A percentile compares a stretch with the other conserved stretches of the same genome.
Evolutionary conservation across 768 basidiomycete species (phyloP).

Genomic region (Agaricus sinodeliciosus): DNA sequence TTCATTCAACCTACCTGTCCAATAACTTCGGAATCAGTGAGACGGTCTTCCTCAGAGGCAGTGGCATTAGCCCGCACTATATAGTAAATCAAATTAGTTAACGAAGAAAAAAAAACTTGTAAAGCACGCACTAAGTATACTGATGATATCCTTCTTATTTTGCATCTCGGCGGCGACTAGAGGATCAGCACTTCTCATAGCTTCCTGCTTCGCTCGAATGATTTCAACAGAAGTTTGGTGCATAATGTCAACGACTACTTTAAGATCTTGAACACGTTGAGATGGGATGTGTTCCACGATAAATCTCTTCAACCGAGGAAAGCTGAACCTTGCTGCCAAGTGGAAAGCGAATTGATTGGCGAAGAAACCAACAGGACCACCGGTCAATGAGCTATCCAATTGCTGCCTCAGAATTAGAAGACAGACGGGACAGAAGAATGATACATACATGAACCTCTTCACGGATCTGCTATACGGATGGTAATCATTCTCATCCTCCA

Average conservation of each 20-base stretch:
- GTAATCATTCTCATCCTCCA: slow-evolving; percentile 18
- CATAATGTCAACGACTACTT: slow-evolving; percentile 27
- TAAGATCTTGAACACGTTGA: slow-evolving; percentile 18
- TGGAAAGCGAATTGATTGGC: slow-evolving; percentile 11
- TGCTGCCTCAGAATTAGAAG: neutral
- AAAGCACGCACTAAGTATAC: slow-evolving; percentile 27
- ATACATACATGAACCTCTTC: slow-evolving; percentile 21
- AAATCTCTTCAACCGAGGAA: slow-evolving; percentile 21
- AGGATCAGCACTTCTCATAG: slow-evolving; percentile 24
- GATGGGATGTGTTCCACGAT: slow-evolving; percentile 27
- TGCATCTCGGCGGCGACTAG: slow-evolving; percentile 23
- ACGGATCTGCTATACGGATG: slow-evolving; percentile 22
- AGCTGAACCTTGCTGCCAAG: slow-evolving; percentile 14
- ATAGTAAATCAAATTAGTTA: neutral
- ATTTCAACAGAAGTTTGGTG: slow-evolving; percentile 25
- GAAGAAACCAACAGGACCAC: slow-evolving; percentile 9
- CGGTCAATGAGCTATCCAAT: neutral
- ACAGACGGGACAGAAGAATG: neutral
- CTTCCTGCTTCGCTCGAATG: slow-evolving; percentile 25
- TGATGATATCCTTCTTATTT: slow-evolving; percentile 36
- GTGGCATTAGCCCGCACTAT: slow-evolving; percentile 31
- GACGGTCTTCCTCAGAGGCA: slow-evolving; percentile 21
- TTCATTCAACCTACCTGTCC: slow-evolving; percentile 21
- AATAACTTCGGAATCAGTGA: slow-evolving; percentile 29
- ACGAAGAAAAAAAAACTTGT: neutral